Conservation (phyloP, 2,329 filamentous ascomycete species). For the Fusarium sororula region DNA sequence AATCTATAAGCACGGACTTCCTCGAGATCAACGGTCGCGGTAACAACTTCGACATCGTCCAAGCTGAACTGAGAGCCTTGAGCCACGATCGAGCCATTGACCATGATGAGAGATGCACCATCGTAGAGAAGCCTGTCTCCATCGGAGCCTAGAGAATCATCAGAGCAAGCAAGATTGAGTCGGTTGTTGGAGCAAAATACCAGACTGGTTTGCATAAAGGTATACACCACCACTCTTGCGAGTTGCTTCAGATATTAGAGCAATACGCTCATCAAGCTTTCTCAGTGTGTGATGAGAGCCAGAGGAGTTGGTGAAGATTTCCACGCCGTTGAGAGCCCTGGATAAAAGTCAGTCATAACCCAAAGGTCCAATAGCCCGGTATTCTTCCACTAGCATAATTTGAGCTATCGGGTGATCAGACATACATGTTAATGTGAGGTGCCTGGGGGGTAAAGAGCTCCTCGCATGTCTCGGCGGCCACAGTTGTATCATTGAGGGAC, state of each 20-base stretch:
- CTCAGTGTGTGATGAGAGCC: conserved; percentile 60
- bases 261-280: conserved; percentile 71
- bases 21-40: conserved; percentile 74
- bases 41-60: conserved; percentile 68
- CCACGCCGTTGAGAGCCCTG: conserved; percentile 64
- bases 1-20: conserved; percentile 71
- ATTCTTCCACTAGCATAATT: neutral
- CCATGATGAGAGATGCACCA: conserved; percentile 67
- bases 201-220: conserved; percentile 51
- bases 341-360: neutral
- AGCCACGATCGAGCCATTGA: conserved; percentile 70
- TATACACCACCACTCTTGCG: conserved; percentile 69
- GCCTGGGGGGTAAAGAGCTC: conserved; percentile 42
- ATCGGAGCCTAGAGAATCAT: conserved; percentile 53
- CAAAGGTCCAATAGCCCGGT: neutral
- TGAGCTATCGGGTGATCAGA: neutral
- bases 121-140: conserved; percentile 66
- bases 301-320: conserved; percentile 74
- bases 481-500: conserved; percentile 50
- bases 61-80: conserved; percentile 72
- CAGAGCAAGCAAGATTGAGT: neutral
- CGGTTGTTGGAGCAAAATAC: neutral
- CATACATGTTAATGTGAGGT: conserved; percentile 30
- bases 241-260: conserved; percentile 73
- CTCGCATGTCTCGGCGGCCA: conserved; percentile 54